Conservation (phyloP, 768 basidiomycete species). For the Boletus fagicola region DNA sequence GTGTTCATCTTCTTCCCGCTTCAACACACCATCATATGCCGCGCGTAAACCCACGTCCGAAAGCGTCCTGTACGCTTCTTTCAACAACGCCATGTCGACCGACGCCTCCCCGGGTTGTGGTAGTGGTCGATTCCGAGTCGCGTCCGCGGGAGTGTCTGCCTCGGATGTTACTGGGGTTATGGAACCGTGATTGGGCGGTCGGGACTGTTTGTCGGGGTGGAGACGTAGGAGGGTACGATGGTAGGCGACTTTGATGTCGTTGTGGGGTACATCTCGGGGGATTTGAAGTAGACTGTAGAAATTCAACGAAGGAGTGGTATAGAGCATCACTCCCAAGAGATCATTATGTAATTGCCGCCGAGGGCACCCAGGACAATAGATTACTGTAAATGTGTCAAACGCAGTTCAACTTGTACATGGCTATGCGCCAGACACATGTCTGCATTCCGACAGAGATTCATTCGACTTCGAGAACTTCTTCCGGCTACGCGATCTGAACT, state of each 20-base stretch:
- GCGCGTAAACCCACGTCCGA: slow-evolving; percentile 48
- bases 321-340: neutral
- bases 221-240: slow-evolving; percentile 59
- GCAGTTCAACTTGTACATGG: too few relatives aligned
- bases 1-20: slow-evolving; percentile 3
- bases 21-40: slow-evolving; percentile 45
- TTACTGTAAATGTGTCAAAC: too few relatives aligned
- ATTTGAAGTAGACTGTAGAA: slow-evolving; percentile 63
- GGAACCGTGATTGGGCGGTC: slow-evolving; percentile 16
- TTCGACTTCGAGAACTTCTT: too few relatives aligned
- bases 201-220: slow-evolving; percentile 60
- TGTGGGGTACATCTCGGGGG: slow-evolving; percentile 44
- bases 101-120: neutral
- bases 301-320: slow-evolving; percentile 31
- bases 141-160: slow-evolving; percentile 22
- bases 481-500: too few relatives aligned
- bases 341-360: too few relatives aligned
- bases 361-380: too few relatives aligned
- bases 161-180: neutral
- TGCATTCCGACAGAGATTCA: too few relatives aligned
- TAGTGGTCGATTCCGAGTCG: neutral
- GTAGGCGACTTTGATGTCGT: slow-evolving; percentile 69
- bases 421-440: too few relatives aligned
- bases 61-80: slow-evolving; percentile 66
- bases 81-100: slow-evolving; percentile 55